Base-by-base conservation (phyloP, 345 rosid genomes). In the Rhodamnia argentea region DNA sequence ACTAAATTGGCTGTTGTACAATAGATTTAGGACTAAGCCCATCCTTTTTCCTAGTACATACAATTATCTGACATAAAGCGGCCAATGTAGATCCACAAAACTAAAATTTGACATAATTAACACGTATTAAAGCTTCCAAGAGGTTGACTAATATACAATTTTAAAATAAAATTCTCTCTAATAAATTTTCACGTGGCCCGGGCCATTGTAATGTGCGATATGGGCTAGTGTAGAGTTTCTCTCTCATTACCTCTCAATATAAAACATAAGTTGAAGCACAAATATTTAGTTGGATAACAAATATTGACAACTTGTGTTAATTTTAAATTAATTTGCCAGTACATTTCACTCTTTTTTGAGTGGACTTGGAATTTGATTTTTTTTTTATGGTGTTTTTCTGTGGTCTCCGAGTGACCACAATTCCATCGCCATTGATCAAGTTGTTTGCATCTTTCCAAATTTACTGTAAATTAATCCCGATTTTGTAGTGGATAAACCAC, bases 221-320 rank as follows among this genome's bases (percentile, higher is more conserved):
- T 7, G 59, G 26, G 59, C 26, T 56, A 56, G n/a, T 32, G 24
- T 32, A 70, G 78, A 32, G 47, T 32, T 13, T 70, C 42, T 64
- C 76, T 32, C 78, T 32, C 47, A 70, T 32, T 8, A 70, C 7
- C 78, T 70, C 78, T 70, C 78, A 32, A 70, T 70, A 70, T 32
- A 70, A 64, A 70, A 70, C 78, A 40, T 18, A 70, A 44, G 78
- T 32, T 18, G 47, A 32, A 32, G 78, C 78, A 70, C 78, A 70
- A 70, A 32, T 16, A 27, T 70, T 90, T 83, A 89, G 88, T 40
- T 89, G 88, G 89, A 89, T 52, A 83, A 84, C 60, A 82, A 82
- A 52, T 55, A 82, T 82, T 16, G 84, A 82, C 84, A 82, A 82
- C 59, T 82, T 82, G 59, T 27, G 37, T 24, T 52, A 52, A 52